Evolutionary conservation across 2,329 filamentous ascomycete genomes (phyloP).

Genomic region (Trichoderma sp.): DNA sequence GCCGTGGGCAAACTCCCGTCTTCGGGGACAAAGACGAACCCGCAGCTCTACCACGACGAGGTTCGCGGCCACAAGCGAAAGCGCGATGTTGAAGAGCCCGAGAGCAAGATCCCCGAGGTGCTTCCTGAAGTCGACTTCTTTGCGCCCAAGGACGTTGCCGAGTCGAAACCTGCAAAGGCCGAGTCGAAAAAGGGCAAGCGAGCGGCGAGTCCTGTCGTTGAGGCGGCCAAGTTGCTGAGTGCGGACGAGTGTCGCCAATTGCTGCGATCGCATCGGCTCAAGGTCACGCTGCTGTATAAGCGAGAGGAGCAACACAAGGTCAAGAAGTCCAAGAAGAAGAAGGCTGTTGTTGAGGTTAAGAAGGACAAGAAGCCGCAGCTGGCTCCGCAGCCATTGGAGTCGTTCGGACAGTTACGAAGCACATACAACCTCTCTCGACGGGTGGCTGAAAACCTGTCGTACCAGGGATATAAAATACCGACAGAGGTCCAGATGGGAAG

Average conservation of each 20-base stretch:
- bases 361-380: slow-evolving; percentile 60
- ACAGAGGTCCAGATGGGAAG: slow-evolving; percentile 92
- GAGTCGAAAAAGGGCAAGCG: slow-evolving; percentile 26
- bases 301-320: slow-evolving; percentile 41
- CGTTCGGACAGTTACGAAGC: slow-evolving; percentile 69
- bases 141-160: slow-evolving; percentile 42
- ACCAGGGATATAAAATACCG: slow-evolving; percentile 82
- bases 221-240: slow-evolving; percentile 45
- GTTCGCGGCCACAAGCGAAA: slow-evolving; percentile 55
- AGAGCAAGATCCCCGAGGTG: slow-evolving; percentile 28
- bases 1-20: slow-evolving; percentile 55
- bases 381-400: slow-evolving; percentile 74
- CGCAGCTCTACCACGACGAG: slow-evolving; percentile 66
- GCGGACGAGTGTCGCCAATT: slow-evolving; percentile 71
- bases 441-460: slow-evolving; percentile 72
- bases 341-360: slow-evolving; percentile 43
- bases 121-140: slow-evolving; percentile 59
- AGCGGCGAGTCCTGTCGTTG: slow-evolving; percentile 29
- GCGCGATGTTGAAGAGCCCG: slow-evolving; percentile 41
- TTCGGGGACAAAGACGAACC: slow-evolving; percentile 60
- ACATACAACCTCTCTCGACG: slow-evolving; percentile 71
- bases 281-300: slow-evolving; percentile 71
- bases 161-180: slow-evolving; percentile 31
- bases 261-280: slow-evolving; percentile 77
- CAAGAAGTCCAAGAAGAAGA: slow-evolving; percentile 57